A percentile compares a stretch with the other conserved stretches of the same genome.
Evolutionary conservation across 2,329 filamentous ascomycete species (phyloP).

Genomic region (Fusarium goolgardi): DNA sequence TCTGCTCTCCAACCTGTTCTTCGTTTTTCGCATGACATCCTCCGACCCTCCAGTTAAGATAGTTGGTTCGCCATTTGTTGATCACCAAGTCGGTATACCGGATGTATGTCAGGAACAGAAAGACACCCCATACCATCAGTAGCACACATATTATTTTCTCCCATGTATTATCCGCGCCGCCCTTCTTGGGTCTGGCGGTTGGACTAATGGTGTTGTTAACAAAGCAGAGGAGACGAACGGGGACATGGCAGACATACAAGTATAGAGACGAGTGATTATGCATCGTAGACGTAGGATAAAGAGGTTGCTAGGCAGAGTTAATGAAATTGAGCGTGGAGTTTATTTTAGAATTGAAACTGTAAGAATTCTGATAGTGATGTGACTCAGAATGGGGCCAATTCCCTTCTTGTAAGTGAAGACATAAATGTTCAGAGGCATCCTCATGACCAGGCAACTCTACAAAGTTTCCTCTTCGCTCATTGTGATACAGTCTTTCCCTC

Average conservation of each 20-base stretch:
- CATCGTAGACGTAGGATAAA: background rate
- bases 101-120: background rate
- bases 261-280: background rate
- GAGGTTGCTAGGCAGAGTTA: background rate
- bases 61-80: background rate
- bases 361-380: background rate
- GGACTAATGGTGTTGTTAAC: background rate
- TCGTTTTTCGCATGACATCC: background rate
- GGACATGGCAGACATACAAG: background rate
- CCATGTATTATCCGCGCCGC: no score
- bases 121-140: background rate
- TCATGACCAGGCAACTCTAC: background rate
- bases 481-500: background rate
- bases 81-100: slow-evolving; percentile 2
- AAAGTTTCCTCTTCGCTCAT: background rate
- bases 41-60: background rate
- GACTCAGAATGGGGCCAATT: background rate
- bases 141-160: background rate
- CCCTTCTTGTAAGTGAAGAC: background rate
- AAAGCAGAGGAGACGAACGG: background rate
- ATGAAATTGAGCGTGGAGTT: background rate
- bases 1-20: background rate
- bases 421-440: background rate
- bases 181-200: background rate
- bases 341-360: background rate